These are phyloP conservation scores for Ganoderma lingzhi DNA, from an alignment of 1,284 basidiomycete genomes.

Conservation along the genomic window DNA sequence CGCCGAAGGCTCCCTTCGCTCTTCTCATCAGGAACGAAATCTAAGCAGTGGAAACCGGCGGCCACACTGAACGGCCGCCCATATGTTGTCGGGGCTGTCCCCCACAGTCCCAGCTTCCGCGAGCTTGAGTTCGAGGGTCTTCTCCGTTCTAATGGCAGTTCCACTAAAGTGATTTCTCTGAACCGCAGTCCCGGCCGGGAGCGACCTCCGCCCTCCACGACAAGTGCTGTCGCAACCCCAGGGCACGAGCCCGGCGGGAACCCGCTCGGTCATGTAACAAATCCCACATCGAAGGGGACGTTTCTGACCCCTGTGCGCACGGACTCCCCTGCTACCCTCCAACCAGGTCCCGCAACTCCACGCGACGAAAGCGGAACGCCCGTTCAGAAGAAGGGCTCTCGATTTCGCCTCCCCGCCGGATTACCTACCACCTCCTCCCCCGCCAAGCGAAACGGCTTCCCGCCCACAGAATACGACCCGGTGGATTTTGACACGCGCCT, in stretches of 20 bases:
- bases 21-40: slow-evolving; percentile 45
- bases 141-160: slow-evolving; percentile 58
- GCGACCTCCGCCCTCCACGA: slow-evolving; percentile 29
- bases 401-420: slow-evolving; percentile 62
- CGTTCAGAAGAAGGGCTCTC: slow-evolving; percentile 43
- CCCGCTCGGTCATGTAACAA: slow-evolving; percentile 20
- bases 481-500: slow-evolving; percentile 80
- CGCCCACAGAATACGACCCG: slow-evolving; percentile 71
- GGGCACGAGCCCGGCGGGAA: slow-evolving; percentile 25
- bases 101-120: slow-evolving; percentile 63
- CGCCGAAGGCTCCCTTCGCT: slow-evolving; percentile 48
- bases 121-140: slow-evolving; percentile 86
- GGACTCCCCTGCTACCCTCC: slow-evolving; percentile 20
- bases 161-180: slow-evolving; percentile 71
- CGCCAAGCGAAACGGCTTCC: slow-evolving; percentile 53
- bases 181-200: slow-evolving; percentile 35
- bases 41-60: slow-evolving; percentile 77
- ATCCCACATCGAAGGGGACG: slow-evolving; percentile 21
- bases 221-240: slow-evolving; percentile 27
- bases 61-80: slow-evolving; percentile 80
- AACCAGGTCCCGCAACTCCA: slow-evolving; percentile 9
- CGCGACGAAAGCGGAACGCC: slow-evolving; percentile 31
- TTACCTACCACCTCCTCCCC: slow-evolving; percentile 58
- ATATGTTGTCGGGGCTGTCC: slow-evolving; percentile 74
- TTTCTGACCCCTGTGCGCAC: slow-evolving; percentile 29